These are phyloP conservation scores for Podila epigama DNA, from an alignment of 192 early-diverging fungal species.

Conservation along the genomic window DNA sequence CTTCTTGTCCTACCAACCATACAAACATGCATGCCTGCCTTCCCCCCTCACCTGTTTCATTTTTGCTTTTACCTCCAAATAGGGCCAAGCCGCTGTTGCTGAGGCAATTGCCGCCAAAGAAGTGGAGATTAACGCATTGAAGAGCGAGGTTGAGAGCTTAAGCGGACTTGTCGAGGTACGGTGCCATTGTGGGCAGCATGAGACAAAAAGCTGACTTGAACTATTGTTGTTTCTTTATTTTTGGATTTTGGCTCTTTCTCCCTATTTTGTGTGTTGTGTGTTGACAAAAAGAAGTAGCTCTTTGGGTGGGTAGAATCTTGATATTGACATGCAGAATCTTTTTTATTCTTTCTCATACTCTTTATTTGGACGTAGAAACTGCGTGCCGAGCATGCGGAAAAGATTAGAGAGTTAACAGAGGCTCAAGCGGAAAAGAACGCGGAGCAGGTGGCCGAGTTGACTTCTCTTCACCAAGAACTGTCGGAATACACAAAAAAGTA, in stretches of 20 bases:
- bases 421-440: conserved; percentile 24
- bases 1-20: neutral
- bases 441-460: conserved; percentile 35
- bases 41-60: neutral
- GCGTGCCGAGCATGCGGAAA: conserved; percentile 40
- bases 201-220: neutral
- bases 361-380: conserved; percentile 40
- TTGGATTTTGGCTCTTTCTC: neutral
- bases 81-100: conserved; percentile 38
- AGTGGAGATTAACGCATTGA: conserved; percentile 30
- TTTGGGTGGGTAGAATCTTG: neutral
- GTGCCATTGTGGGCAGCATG: neutral
- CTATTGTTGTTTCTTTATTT: neutral
- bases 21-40: neutral
- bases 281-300: neutral
- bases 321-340: neutral
- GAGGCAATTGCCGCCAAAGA: conserved; percentile 47
- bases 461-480: conserved; percentile 28
- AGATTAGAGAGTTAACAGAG: conserved; percentile 40
- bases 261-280: neutral
- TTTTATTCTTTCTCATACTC: neutral
- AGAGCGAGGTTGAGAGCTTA: conserved; percentile 39
- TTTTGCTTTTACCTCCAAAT: conserved; percentile 3
- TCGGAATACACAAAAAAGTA: conserved; percentile 39
- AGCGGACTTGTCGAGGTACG: conserved; percentile 45